Conservation (phyloP, 2,329 filamentous ascomycete genomes). For the Berkeleyomyces basicola region DNA sequence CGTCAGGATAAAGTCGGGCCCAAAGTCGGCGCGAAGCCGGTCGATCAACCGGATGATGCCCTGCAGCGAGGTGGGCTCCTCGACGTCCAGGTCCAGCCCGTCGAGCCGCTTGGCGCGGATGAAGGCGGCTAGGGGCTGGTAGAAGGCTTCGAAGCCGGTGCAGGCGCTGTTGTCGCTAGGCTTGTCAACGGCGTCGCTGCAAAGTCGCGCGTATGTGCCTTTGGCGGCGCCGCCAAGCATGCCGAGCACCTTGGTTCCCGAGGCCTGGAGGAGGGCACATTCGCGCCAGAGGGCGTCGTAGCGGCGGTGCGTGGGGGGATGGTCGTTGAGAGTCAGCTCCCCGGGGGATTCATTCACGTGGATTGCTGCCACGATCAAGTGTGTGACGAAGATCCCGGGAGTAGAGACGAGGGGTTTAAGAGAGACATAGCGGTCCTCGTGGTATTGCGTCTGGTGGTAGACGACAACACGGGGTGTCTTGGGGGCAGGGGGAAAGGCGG, state of each 20-base stretch:
- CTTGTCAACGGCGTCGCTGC: constrained; percentile 32
- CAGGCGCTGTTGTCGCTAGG: background rate
- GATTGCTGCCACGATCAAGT: constrained; percentile 74
- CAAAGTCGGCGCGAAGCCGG: constrained; percentile 52
- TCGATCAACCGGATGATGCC: constrained; percentile 53
- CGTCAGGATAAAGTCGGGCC: constrained; percentile 55
- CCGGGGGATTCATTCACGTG: constrained; percentile 57
- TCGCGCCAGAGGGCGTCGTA: constrained; percentile 68
- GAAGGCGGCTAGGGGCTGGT: constrained; percentile 48
- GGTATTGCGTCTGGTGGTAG: constrained; percentile 40
- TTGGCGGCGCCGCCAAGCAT: constrained; percentile 78
- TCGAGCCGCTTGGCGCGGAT: constrained; percentile 45
- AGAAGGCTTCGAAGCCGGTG: constrained; percentile 52
- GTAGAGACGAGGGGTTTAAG: constrained; percentile 35
- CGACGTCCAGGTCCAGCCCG: constrained; percentile 63
- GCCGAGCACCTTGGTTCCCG: constrained; percentile 62
- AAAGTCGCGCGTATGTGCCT: constrained; percentile 46
- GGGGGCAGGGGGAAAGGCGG: constrained; percentile 21
- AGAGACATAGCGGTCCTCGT: constrained; percentile 29
- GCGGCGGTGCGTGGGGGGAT: constrained; percentile 47
- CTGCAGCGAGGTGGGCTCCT: constrained; percentile 54
- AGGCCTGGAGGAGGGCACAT: constrained; percentile 50
- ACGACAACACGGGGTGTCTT: constrained; percentile 27
- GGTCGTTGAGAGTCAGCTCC: constrained; percentile 65
- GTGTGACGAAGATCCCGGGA: constrained; percentile 37